Percentiles rank a stretch among this genome's conserved stretches.
phyloP scores from a whole-genome alignment of 495 filamentous ascomycete genomes.

The Apodospora peruviana region DNA sequence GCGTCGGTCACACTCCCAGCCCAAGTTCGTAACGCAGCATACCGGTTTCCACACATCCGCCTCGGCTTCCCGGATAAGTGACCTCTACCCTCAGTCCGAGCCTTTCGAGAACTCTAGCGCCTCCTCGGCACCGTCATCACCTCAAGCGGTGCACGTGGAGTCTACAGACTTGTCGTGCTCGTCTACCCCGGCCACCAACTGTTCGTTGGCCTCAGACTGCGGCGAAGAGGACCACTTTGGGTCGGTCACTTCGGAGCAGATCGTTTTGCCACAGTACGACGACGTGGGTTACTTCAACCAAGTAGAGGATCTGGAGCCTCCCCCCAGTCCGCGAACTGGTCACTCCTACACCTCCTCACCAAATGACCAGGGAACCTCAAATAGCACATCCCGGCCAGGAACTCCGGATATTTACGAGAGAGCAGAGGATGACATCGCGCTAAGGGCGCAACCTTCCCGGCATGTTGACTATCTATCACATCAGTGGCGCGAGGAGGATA shows the following conservation, averaged over 20 bases:
- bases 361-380: conserved; percentile 37
- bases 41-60: conserved; percentile 34
- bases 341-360: conserved; percentile 43
- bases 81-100: conserved; percentile 29
- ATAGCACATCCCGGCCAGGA: conserved; percentile 40
- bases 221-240: conserved; percentile 28
- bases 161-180: conserved; percentile 36
- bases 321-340: conserved; percentile 36
- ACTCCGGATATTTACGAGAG: conserved; percentile 39
- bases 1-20: conserved; percentile 45
- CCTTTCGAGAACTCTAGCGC: conserved; percentile 36
- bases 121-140: conserved; percentile 44
- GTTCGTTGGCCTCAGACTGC: conserved; percentile 54
- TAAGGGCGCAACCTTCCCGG: conserved; percentile 71
- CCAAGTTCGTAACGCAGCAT: conserved; percentile 31
- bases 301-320: conserved; percentile 43
- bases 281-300: conserved; percentile 41
- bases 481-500: conserved; percentile 93
- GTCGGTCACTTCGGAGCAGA: conserved; percentile 36
- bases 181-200: conserved; percentile 58
- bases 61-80: conserved; percentile 37
- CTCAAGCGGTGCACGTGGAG: conserved; percentile 31
- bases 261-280: conserved; percentile 56
- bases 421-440: conserved; percentile 77
- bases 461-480: conserved; percentile 97